Percentiles rank a stretch among this genome's conserved stretches.
phyloP scores from a whole-genome alignment of 495 filamentous ascomycete genomes.

The Massariosphaeria phaeospora region DNA sequence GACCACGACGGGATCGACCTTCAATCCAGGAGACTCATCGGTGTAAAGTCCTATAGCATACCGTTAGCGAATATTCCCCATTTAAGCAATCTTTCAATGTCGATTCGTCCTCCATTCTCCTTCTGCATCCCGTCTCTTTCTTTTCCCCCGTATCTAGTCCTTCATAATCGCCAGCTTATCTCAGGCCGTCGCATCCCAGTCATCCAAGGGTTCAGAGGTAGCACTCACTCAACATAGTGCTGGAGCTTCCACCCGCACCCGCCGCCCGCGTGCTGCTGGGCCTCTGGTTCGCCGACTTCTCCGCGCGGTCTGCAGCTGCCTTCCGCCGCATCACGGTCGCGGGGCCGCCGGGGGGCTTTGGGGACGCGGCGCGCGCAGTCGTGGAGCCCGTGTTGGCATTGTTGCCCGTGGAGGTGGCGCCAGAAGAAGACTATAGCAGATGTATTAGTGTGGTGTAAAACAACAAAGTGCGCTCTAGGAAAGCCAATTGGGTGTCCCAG shows the following conservation, averaged over 20 bases:
- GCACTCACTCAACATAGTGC: constrained; percentile 88
- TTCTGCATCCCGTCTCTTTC: background rate
- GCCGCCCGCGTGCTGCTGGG: constrained; percentile 88
- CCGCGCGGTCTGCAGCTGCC: constrained; percentile 91
- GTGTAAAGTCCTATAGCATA: constrained; percentile 74
- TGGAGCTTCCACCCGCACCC: constrained; percentile 90
- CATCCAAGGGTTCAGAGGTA: background rate
- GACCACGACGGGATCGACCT: constrained; percentile 96
- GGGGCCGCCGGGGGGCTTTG: constrained; percentile 86
- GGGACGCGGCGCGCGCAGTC: constrained; percentile 73
- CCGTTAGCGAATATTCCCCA: too few species aligned
- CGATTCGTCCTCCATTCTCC: background rate
- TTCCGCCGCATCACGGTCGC: constrained; percentile 90
- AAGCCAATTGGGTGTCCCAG: background rate
- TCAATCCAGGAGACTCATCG: constrained; percentile 90
- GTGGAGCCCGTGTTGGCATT: constrained; percentile 56
- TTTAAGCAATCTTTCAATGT: too few species aligned
- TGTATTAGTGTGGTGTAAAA: background rate
- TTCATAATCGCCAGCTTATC: too few species aligned
- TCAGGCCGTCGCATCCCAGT: background rate
- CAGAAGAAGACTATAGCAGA: constrained; percentile 63
- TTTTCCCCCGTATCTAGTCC: background rate
- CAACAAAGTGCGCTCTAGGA: background rate
- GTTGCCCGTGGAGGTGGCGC: constrained; percentile 62
- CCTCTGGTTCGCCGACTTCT: constrained; percentile 83